Evolutionary conservation across 2,329 filamentous ascomycete species (phyloP).

Genomic region (Clonostachys sp.): DNA sequence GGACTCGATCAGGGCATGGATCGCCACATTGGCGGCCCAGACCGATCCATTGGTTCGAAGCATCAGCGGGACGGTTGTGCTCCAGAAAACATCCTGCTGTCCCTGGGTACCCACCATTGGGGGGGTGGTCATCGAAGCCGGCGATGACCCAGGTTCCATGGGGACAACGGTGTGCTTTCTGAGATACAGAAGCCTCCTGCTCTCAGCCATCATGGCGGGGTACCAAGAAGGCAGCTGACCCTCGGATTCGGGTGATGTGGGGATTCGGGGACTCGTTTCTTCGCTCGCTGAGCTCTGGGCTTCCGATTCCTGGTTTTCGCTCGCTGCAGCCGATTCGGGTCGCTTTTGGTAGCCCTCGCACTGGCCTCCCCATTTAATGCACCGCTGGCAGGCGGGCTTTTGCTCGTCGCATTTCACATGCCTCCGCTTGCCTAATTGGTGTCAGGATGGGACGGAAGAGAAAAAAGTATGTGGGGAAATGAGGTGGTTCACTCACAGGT

Average conservation of each 20-base stretch:
- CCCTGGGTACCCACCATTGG: not conserved
- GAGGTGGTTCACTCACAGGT: constrained; percentile 13
- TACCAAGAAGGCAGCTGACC: not conserved
- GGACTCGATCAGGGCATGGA: constrained; percentile 23
- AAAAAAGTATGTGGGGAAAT: no score
- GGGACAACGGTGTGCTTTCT: not conserved
- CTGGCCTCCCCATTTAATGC: constrained; percentile 20
- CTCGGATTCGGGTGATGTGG: not conserved
- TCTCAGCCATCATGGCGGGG: not conserved
- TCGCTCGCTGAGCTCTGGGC: not conserved
- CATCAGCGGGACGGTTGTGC: constrained; percentile 23
- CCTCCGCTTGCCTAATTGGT: constrained; percentile 11
- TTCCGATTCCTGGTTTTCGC: not conserved
- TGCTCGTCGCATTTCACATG: constrained; percentile 25
- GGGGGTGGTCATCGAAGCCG: not conserved
- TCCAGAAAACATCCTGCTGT: constrained; percentile 22
- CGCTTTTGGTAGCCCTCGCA: constrained; percentile 19
- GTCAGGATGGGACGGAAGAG: no score
- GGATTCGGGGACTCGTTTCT: not conserved
- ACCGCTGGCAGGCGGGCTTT: constrained; percentile 20
- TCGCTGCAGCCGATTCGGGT: not conserved
- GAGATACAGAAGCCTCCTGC: constrained; percentile 1
- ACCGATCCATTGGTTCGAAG: constrained; percentile 23
- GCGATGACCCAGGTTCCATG: not conserved
- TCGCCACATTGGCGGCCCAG: constrained; percentile 27